These are phyloP conservation scores for Colletotrichum euphorbiae DNA, from an alignment of 2,329 filamentous ascomycete genomes.

Conservation along the genomic window DNA sequence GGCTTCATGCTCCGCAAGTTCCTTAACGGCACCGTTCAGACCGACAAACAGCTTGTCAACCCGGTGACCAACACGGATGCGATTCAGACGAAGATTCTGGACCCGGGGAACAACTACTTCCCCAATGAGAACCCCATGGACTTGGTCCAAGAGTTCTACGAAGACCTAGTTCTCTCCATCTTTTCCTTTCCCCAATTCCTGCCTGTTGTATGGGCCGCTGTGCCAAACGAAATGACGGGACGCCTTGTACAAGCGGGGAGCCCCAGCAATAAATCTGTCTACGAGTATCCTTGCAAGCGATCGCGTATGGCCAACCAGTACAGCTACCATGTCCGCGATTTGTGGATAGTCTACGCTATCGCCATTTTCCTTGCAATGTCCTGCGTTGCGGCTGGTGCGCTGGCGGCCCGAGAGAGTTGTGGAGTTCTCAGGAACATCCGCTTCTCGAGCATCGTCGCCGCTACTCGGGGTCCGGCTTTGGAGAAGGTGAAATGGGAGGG, in stretches of 20 bases:
- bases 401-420: conserved; percentile 48
- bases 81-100: conserved; percentile 54
- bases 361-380: conserved; percentile 46
- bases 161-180: conserved; percentile 51
- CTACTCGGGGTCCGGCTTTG: conserved; percentile 50
- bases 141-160: conserved; percentile 46
- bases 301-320: conserved; percentile 46
- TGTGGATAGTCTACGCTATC: conserved; percentile 52
- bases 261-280: conserved; percentile 40
- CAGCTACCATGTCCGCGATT: conserved; percentile 45
- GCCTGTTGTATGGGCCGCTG: conserved; percentile 48
- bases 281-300: conserved; percentile 46
- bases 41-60: conserved; percentile 43
- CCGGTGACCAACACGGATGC: conserved; percentile 48
- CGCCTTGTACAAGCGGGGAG: conserved; percentile 31
- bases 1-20: conserved; percentile 47
- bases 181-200: conserved; percentile 50
- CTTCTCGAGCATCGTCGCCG: conserved; percentile 53
- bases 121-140: conserved; percentile 44
- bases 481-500: conserved; percentile 47
- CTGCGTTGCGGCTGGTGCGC: conserved; percentile 45
- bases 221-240: conserved; percentile 42
- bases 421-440: conserved; percentile 49
- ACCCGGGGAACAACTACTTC: conserved; percentile 46
- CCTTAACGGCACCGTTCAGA: conserved; percentile 48